Percentiles rank a stretch among this genome's conserved stretches.
phyloP scores from a whole-genome alignment of 148 eudicot species.

The Rhododendron vialii region DNA sequence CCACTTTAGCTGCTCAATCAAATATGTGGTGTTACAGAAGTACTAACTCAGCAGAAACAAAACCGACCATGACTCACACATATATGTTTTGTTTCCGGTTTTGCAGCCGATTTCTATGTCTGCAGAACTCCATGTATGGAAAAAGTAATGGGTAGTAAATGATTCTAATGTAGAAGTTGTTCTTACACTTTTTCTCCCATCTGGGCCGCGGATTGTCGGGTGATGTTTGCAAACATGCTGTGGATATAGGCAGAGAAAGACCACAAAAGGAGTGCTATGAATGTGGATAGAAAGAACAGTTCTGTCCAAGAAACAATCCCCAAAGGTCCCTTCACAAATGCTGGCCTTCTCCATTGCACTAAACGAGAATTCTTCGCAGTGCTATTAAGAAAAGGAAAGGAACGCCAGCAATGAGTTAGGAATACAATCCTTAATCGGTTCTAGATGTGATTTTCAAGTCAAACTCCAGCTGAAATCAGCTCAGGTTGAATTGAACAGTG shows the following conservation, averaged over 20 bases:
- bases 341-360: constrained; percentile 46
- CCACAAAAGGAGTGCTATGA: constrained; percentile 60
- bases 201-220: constrained; percentile 25
- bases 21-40: neutral
- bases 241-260: constrained; percentile 43
- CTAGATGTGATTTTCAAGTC: no score
- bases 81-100: neutral
- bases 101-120: neutral
- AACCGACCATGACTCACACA: neutral
- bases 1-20: neutral
- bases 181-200: constrained; percentile 39
- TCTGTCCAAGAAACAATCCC: constrained; percentile 71
- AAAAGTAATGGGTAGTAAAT: neutral
- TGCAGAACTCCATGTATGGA: neutral
- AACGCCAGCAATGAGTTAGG: neutral
- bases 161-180: neutral
- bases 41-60: neutral
- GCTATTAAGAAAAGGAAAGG: neutral
- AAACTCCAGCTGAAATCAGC: no score
- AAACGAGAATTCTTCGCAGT: neutral
- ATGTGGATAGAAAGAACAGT: constrained; percentile 47
- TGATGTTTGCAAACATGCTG: constrained; percentile 37
- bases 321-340: constrained; percentile 47
- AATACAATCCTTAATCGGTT: neutral
- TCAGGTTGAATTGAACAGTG: no score